phyloP scores from a whole-genome alignment of 176 grass and related monocot genomes.

The Oryza punctata region DNA sequence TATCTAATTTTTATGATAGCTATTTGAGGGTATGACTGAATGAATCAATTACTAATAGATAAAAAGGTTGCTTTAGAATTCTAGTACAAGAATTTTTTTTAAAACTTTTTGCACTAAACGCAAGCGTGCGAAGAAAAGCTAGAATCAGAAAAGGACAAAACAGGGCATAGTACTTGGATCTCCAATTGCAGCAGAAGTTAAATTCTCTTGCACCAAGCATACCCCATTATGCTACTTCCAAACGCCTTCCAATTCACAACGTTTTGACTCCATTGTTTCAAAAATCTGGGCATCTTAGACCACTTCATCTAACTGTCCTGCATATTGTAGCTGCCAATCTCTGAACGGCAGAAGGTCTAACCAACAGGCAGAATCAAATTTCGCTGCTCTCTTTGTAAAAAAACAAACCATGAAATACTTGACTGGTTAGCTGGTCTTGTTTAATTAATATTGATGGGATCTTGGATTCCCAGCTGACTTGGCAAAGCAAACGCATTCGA shows the following conservation, averaged over 20 bases:
- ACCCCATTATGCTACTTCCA: no score
- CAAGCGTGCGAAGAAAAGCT: no score
- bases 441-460: not conserved
- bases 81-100: no score
- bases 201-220: no score
- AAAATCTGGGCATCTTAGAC: not conserved
- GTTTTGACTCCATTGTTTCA: not conserved
- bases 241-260: not conserved
- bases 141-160: no score
- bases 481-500: not conserved
- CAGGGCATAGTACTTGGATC: no score
- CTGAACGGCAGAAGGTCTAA: not conserved
- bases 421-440: not conserved
- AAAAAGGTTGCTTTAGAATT: no score
- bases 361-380: not conserved
- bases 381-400: not conserved
- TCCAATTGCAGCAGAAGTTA: no score
- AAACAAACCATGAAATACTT: not conserved
- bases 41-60: no score
- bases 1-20: no score
- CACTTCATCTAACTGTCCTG: not conserved
- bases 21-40: no score
- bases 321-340: not conserved
- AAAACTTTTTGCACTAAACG: no score
- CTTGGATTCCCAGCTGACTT: not conserved